A percentile compares a stretch with the other conserved stretches of the same genome.
These are phyloP conservation scores for Dioscorea dumetorum DNA, from an alignment of 106 monocot species.

Conservation along the genomic window DNA sequence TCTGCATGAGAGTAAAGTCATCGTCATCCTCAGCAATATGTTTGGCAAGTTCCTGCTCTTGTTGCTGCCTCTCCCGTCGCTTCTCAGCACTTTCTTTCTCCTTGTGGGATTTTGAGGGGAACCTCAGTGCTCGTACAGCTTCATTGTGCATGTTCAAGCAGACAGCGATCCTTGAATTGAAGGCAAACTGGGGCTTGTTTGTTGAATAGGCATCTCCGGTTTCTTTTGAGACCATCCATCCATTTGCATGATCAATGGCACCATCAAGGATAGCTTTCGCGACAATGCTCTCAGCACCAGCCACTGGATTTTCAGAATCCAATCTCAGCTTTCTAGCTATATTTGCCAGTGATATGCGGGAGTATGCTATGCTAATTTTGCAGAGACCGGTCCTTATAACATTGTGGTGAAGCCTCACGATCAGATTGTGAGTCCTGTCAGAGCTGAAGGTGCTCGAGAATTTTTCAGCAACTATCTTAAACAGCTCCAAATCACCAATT, in stretches of 20 bases:
- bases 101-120: conserved; percentile 86
- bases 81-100: conserved; percentile 94
- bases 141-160: conserved; percentile 99
- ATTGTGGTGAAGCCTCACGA: conserved; percentile 95
- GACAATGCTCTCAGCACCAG: conserved; percentile 94
- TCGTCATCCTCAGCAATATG: conserved; percentile 95
- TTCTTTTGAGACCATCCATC: conserved; percentile 97
- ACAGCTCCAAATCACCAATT: conserved; percentile 90
- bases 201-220: conserved; percentile 94
- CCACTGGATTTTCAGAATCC: conserved; percentile 69
- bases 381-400: conserved; percentile 93
- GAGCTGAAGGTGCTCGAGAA: conserved; percentile 54
- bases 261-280: conserved; percentile 90
- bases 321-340: conserved; percentile 70
- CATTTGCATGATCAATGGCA: conserved; percentile 73
- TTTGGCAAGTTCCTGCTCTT: conserved; percentile 92
- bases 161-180: conserved; percentile 88
- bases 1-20: not conserved
- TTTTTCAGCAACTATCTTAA: conserved; percentile 69
- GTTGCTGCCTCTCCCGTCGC: conserved; percentile 88
- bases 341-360: conserved; percentile 76
- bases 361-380: conserved; percentile 92
- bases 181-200: conserved; percentile 88
- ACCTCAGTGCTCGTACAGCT: conserved; percentile 83
- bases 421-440: conserved; percentile 73